Conservation (phyloP, 2,329 filamentous ascomycete genomes). For the Alternaria arborescens region DNA sequence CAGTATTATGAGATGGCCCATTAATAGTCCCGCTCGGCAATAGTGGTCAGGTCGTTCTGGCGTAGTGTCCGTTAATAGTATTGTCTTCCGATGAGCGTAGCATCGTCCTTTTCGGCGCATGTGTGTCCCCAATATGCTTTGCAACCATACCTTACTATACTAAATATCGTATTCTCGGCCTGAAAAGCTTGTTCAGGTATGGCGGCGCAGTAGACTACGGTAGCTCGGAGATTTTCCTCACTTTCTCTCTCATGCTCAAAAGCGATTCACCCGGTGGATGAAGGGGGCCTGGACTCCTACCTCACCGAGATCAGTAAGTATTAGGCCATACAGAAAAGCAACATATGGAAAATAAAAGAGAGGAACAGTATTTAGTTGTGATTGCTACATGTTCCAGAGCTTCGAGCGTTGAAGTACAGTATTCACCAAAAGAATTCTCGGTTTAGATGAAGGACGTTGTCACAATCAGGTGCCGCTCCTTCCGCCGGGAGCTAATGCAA, state of each 20-base stretch:
- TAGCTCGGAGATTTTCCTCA: slow-evolving; percentile 1
- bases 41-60: background rate
- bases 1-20: background rate
- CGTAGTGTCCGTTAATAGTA: background rate
- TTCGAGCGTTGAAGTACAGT: too few species aligned
- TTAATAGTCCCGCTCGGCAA: background rate
- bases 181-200: background rate
- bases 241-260: slow-evolving; percentile 1
- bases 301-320: background rate
- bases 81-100: background rate
- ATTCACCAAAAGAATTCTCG: too few species aligned
- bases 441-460: background rate
- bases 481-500: background rate
- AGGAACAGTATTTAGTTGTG: too few species aligned
- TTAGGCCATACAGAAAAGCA: background rate
- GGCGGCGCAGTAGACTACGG: background rate
- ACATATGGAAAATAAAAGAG: too few species aligned
- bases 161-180: background rate
- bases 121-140: background rate
- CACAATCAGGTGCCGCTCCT: background rate
- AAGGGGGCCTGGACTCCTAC: background rate
- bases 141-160: background rate
- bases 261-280: slow-evolving; percentile 1
- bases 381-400: too few species aligned
- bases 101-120: background rate